Evolutionary conservation across 192 early-diverging fungal species (phyloP).

Genomic region (Backusella mclennaniae): DNA sequence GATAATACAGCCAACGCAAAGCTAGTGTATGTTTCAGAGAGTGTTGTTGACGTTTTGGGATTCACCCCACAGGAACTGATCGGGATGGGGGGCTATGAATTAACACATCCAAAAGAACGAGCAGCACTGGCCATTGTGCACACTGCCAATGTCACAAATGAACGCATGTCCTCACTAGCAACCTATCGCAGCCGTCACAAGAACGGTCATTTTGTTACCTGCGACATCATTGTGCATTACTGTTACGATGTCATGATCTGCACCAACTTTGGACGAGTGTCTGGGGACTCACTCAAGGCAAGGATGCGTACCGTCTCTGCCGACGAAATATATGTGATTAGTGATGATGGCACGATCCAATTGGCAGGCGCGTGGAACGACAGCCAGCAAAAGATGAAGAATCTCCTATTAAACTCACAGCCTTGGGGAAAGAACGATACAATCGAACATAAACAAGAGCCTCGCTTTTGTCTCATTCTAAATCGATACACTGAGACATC

Average conservation of each 20-base stretch:
- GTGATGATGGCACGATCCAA: neutral
- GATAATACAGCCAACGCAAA: slow-evolving; percentile 38
- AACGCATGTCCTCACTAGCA: slow-evolving; percentile 42
- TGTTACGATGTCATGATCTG: slow-evolving; percentile 26
- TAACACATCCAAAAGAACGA: slow-evolving; percentile 42
- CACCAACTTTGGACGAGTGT: neutral
- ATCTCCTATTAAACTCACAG: neutral
- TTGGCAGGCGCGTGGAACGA: slow-evolving; percentile 1
- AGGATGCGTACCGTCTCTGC: slow-evolving; percentile 6
- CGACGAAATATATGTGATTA: neutral
- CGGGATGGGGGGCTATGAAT: slow-evolving; percentile 35
- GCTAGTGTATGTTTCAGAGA: slow-evolving; percentile 41
- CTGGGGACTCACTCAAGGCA: neutral
- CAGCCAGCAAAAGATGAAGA: neutral
- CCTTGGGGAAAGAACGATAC: slow-evolving; percentile 10
- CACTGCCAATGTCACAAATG: slow-evolving; percentile 31
- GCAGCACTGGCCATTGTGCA: slow-evolving; percentile 30
- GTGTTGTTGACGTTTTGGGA: slow-evolving; percentile 40
- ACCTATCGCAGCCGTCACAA: slow-evolving; percentile 38
- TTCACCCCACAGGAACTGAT: slow-evolving; percentile 44
- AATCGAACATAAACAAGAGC: slow-evolving; percentile 5
- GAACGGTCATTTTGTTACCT: slow-evolving; percentile 26
- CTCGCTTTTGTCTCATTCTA: slow-evolving; percentile 22
- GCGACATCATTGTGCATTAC: slow-evolving; percentile 27
- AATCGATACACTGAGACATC: slow-evolving; percentile 8